Evolutionary conservation across 495 filamentous ascomycete genomes (phyloP).

Genomic region (Trichocladium uniseriatum): DNA sequence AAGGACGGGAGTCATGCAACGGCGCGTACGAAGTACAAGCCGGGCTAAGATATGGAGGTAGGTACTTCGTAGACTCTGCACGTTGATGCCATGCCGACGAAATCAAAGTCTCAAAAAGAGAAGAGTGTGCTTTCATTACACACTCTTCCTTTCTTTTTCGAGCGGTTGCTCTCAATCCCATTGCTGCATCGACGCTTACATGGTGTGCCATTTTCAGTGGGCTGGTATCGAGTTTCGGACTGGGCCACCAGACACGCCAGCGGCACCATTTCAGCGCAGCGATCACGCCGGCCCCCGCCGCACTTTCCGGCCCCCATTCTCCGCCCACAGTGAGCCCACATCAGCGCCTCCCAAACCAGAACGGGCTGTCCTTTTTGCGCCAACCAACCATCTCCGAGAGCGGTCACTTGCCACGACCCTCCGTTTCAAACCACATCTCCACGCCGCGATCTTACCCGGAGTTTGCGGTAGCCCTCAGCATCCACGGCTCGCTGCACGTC

Average conservation of each 20-base stretch:
- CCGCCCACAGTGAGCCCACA: conserved; percentile 9
- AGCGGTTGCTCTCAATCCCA: too few relatives aligned
- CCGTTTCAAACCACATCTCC: conserved; percentile 25
- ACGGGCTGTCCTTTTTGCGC: conserved; percentile 16
- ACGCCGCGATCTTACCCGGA: conserved; percentile 11
- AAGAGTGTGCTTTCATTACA: too few relatives aligned
- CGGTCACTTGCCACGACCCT: conserved; percentile 25
- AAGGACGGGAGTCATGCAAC: too few relatives aligned
- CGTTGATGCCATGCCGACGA: too few relatives aligned
- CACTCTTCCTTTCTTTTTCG: too few relatives aligned
- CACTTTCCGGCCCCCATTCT: neutral
- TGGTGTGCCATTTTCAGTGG: too few relatives aligned
- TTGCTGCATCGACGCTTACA: too few relatives aligned
- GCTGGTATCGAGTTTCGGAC: neutral
- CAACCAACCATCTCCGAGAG: conserved; percentile 28
- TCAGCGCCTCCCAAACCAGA: conserved; percentile 5
- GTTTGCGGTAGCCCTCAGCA: neutral
- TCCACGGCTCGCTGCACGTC: neutral
- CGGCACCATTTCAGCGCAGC: conserved; percentile 2
- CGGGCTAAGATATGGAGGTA: too few relatives aligned
- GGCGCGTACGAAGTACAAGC: too few relatives aligned
- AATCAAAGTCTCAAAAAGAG: too few relatives aligned
- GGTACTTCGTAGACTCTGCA: too few relatives aligned
- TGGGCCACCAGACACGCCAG: neutral
- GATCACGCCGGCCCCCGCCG: conserved; percentile 4